These are phyloP conservation scores for Cryphonectria radicalis DNA, from an alignment of 2,329 filamentous ascomycete species.

Conservation along the genomic window DNA sequence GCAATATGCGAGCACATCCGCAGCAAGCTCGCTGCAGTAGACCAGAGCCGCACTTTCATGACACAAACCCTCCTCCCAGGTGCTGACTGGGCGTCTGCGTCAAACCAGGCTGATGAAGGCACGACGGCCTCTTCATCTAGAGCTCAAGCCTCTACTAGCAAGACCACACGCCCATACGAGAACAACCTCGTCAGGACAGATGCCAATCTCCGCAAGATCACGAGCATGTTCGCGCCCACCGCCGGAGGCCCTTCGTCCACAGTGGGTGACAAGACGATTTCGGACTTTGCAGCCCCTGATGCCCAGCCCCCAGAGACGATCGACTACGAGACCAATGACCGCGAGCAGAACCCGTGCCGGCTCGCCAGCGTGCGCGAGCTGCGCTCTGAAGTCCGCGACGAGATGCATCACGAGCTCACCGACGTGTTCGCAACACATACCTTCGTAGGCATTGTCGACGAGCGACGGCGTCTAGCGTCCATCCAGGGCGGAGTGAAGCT, in stretches of 20 bases:
- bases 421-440: slow-evolving; percentile 87
- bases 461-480: slow-evolving; percentile 82
- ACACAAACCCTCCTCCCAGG: slow-evolving; percentile 88
- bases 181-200: slow-evolving; percentile 93
- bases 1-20: slow-evolving; percentile 81
- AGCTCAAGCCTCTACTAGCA: slow-evolving; percentile 33
- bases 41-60: slow-evolving; percentile 91
- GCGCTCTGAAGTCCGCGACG: slow-evolving; percentile 76
- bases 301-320: slow-evolving; percentile 51
- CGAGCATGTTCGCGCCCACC: slow-evolving; percentile 82
- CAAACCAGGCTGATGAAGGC: slow-evolving; percentile 36
- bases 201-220: slow-evolving; percentile 88
- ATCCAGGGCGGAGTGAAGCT: slow-evolving; percentile 92
- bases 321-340: slow-evolving; percentile 71
- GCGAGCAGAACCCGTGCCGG: slow-evolving; percentile 70
- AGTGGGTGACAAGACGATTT: slow-evolving; percentile 35
- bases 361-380: slow-evolving; percentile 86
- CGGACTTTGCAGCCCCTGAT: slow-evolving; percentile 29
- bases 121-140: slow-evolving; percentile 31
- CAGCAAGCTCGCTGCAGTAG: slow-evolving; percentile 79
- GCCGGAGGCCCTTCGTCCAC: slow-evolving; percentile 40
- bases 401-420: slow-evolving; percentile 83
- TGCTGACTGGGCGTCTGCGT: slow-evolving; percentile 44
- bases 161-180: slow-evolving; percentile 66
- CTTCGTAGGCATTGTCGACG: slow-evolving; percentile 92